Evolutionary conservation across 345 rosid genomes (phyloP).

Genomic region (Arabidopsis arenosa): DNA sequence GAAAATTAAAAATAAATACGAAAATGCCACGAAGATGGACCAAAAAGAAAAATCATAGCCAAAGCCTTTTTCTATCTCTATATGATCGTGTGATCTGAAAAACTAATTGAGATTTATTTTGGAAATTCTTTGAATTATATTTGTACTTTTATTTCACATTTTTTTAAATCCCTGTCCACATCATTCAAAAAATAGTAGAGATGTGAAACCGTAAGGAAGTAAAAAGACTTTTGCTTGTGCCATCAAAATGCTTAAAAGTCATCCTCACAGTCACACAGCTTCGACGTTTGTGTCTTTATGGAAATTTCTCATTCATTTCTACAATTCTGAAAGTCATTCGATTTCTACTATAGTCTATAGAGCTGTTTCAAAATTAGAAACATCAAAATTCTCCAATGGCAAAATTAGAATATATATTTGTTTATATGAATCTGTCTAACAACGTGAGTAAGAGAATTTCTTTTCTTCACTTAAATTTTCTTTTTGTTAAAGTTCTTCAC

Average conservation of each 20-base stretch:
- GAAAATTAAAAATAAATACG: background rate
- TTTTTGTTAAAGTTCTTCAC: background rate
- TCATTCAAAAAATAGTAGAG: background rate
- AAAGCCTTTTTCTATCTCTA: background rate
- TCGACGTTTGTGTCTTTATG: conserved; percentile 1
- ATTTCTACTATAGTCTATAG: background rate
- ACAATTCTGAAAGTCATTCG: background rate
- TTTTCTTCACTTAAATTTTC: conserved; percentile 10
- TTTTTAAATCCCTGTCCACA: too few species aligned
- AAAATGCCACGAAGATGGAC: conserved; percentile 9
- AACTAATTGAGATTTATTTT: too few species aligned
- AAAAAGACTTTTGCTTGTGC: conserved; percentile 20
- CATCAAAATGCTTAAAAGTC: conserved; percentile 21
- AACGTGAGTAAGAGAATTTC: background rate
- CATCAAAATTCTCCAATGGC: background rate
- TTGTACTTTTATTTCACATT: too few species aligned
- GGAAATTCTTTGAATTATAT: too few species aligned
- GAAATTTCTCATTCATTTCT: conserved; percentile 16
- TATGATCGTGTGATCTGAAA: conserved; percentile 1
- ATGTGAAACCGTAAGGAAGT: conserved; percentile 11
- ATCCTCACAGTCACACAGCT: conserved; percentile 11
- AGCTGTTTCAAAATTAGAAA: conserved; percentile 17
- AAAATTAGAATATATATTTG: background rate
- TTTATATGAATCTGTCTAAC: background rate
- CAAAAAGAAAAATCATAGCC: background rate